Evolutionary conservation across 306 rosid species (phyloP).

Genomic region (Rosa persica): DNA sequence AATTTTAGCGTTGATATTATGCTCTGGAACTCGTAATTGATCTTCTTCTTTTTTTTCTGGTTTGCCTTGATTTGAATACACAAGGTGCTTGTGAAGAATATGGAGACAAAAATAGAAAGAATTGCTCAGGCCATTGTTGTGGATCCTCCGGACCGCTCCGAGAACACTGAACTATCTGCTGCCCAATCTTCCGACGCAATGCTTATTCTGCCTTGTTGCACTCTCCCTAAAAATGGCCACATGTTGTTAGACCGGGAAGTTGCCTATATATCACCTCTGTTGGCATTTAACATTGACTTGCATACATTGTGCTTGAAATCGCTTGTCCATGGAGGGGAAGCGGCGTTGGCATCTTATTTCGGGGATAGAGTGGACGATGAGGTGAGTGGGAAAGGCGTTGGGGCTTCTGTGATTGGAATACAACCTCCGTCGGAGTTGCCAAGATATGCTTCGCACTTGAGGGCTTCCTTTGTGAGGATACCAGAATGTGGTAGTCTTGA

Average conservation of each 20-base stretch:
- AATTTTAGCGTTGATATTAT: background rate
- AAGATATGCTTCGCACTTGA: conserved; percentile 69
- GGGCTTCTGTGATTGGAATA: conserved; percentile 41
- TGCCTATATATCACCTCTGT: conserved; percentile 71
- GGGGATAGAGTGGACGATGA: conserved; percentile 45
- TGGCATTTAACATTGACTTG: conserved; percentile 81
- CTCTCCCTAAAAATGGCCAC: conserved; percentile 40
- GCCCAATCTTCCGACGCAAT: conserved; percentile 38
- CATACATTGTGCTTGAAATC: conserved; percentile 74
- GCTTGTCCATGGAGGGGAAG: conserved; percentile 57
- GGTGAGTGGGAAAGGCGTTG: conserved; percentile 22
- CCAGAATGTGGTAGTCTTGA: conserved; percentile 77
- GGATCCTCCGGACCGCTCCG: conserved; percentile 57
- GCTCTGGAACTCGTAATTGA: background rate
- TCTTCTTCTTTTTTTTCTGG: too few relatives aligned
- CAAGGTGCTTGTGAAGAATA: conserved; percentile 76
- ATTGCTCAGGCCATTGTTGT: conserved; percentile 73
- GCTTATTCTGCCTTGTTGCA: conserved; percentile 67
- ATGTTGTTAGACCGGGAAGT: conserved; percentile 34
- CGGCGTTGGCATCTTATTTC: conserved; percentile 57
- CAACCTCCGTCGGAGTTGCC: conserved; percentile 55
- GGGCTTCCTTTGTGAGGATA: conserved; percentile 82
- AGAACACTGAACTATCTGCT: conserved; percentile 28
- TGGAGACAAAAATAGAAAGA: conserved; percentile 49
- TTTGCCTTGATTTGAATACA: background rate